phyloP scores from a whole-genome alignment of 164 flowering plant genomes.

The Pachysandra terminalis region DNA sequence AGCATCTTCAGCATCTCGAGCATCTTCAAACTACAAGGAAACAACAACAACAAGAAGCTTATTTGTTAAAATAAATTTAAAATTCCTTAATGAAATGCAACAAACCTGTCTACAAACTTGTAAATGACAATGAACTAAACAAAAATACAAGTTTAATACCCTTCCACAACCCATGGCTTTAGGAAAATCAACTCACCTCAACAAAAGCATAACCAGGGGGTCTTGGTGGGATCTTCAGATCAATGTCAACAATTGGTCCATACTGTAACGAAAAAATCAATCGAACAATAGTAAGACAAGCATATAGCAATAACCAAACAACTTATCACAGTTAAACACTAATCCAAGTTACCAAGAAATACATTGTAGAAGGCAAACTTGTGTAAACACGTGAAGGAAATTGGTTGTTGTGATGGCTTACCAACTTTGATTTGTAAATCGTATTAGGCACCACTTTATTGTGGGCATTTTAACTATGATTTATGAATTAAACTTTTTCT shows the following conservation, averaged over 20 bases:
- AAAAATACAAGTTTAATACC: not conserved
- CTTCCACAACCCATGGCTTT: not conserved
- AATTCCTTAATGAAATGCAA: too few species aligned
- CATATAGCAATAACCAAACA: not conserved
- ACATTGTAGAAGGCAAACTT: too few species aligned
- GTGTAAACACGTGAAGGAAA: too few species aligned
- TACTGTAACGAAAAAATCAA: conserved; percentile 38
- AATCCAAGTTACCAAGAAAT: too few species aligned
- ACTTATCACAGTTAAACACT: too few species aligned
- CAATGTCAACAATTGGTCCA: conserved; percentile 76
- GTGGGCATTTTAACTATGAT: too few species aligned
- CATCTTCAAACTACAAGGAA: conserved; percentile 73
- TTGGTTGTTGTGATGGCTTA: too few species aligned
- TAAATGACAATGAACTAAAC: not conserved
- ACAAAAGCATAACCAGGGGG: conserved; percentile 92
- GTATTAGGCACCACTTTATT: too few species aligned
- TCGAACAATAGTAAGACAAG: not conserved
- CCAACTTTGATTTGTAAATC: too few species aligned
- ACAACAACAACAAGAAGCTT: too few species aligned
- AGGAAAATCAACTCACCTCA: conserved; percentile 45
- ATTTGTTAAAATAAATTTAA: too few species aligned
- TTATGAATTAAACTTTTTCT: too few species aligned
- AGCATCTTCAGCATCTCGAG: conserved; percentile 97
- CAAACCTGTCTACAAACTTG: not conserved
- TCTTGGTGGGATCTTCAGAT: conserved; percentile 82